phyloP scores from a whole-genome alignment of 192 early-diverging fungal species.

The Geranomyces variabilis region DNA sequence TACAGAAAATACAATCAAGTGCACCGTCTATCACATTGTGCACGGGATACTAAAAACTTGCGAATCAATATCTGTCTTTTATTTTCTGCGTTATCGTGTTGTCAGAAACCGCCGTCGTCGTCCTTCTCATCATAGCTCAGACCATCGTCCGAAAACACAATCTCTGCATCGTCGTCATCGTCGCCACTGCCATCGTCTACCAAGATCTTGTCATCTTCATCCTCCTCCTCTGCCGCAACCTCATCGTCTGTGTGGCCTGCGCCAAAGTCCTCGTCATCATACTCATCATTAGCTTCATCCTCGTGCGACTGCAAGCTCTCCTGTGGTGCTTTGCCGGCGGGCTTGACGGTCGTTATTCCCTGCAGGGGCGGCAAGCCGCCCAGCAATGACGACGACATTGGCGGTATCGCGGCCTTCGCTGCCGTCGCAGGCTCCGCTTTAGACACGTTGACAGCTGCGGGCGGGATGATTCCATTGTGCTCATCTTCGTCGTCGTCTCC shows the following conservation, averaged over 20 bases:
- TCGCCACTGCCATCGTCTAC: slow-evolving; percentile 4
- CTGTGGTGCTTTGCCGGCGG: neutral
- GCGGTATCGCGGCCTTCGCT: neutral
- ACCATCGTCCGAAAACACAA: slow-evolving; percentile 37
- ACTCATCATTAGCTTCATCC: neutral
- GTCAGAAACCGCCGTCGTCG: slow-evolving; percentile 22
- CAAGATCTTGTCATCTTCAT: slow-evolving; percentile 10
- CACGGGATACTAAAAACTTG: too few species aligned
- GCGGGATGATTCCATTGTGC: neutral
- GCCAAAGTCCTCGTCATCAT: slow-evolving; percentile 35
- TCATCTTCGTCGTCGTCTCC: neutral
- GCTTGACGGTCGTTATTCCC: slow-evolving; percentile 8
- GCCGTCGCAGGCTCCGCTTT: neutral
- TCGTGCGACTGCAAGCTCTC: neutral
- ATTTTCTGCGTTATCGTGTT: too few species aligned
- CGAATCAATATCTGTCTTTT: too few species aligned
- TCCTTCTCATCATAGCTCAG: slow-evolving; percentile 19
- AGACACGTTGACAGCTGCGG: too few species aligned
- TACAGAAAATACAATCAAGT: neutral
- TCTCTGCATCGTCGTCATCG: slow-evolving; percentile 27
- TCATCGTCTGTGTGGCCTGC: slow-evolving; percentile 49
- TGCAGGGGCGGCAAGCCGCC: slow-evolving; percentile 4
- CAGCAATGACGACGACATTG: neutral
- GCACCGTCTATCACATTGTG: too few species aligned
- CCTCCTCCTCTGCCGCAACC: neutral